Conservation (phyloP, 805 yeast species). For the Nakazawaea populi region DNA sequence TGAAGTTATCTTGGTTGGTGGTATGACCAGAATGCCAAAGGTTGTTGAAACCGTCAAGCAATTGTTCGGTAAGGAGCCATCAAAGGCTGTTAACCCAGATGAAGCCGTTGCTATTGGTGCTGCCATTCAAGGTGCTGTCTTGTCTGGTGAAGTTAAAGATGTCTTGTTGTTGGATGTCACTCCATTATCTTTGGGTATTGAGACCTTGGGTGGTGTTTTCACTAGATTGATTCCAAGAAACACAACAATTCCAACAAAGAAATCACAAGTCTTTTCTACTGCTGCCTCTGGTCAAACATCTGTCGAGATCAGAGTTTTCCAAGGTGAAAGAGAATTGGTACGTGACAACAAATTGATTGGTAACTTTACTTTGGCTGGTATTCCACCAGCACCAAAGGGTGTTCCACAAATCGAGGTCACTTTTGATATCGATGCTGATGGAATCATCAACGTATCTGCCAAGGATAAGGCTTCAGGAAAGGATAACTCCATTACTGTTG, state of each 20-base stretch:
- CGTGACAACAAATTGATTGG: conserved; percentile 97
- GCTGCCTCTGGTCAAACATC: conserved; percentile 96
- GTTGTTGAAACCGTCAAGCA: conserved; percentile 56
- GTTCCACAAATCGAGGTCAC: conserved; percentile 93
- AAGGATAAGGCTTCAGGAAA: conserved; percentile 73
- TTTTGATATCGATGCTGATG: conserved; percentile 95
- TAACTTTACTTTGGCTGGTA: conserved; percentile 92
- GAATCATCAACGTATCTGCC: conserved; percentile 78
- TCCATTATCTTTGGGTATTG: conserved; percentile 90
- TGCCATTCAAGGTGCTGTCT: conserved; percentile 82
- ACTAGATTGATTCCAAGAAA: conserved; percentile 87
- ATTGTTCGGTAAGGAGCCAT: conserved; percentile 59
- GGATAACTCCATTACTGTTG: conserved; percentile 69
- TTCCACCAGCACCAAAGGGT: conserved; percentile 94
- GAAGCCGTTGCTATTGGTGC: conserved; percentile 93
- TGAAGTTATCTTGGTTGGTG: conserved; percentile 77
- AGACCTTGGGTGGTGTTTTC: conserved; percentile 97
- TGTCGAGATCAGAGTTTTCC: conserved; percentile 97
- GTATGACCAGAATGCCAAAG: conserved; percentile 89
- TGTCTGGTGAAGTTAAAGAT: conserved; percentile 77
- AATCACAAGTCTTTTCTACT: conserved; percentile 93
- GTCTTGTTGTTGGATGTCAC: conserved; percentile 77
- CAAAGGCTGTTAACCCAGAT: conserved; percentile 77
- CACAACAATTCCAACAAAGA: conserved; percentile 96
- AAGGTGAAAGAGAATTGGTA: conserved; percentile 98